Conservation (phyloP, 108 stramenopile genomes). For the Seminavis robusta region DNA sequence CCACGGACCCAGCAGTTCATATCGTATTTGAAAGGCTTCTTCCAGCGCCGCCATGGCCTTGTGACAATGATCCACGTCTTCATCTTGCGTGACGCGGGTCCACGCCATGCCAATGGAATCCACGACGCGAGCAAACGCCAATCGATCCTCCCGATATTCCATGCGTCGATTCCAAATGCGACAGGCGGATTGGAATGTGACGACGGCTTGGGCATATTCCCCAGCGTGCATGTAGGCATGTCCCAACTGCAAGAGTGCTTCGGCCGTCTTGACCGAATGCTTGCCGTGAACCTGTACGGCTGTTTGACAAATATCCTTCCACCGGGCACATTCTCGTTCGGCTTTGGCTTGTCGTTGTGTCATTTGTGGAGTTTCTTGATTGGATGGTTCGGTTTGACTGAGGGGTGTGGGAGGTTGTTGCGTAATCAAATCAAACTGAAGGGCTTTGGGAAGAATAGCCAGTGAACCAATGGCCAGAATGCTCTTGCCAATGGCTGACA, state of each 20-base stretch:
- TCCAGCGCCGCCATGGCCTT: conserved; percentile 6
- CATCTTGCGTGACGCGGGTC: not conserved
- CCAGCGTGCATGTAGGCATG: not conserved
- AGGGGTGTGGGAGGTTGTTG: not conserved
- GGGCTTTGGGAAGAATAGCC: not conserved
- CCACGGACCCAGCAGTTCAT: conserved; percentile 34
- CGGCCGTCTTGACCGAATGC: not conserved
- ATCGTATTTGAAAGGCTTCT: conserved; percentile 42
- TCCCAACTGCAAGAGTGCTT: not conserved
- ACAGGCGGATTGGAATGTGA: not conserved
- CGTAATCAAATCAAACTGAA: not conserved
- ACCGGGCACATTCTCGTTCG: not conserved
- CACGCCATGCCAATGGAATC: conserved; percentile 1
- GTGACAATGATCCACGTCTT: not conserved
- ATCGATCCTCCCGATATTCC: not conserved
- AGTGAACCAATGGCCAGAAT: too few species aligned
- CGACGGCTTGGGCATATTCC: not conserved
- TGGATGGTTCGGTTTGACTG: not conserved
- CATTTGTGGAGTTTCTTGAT: not conserved
- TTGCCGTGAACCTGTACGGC: not conserved
- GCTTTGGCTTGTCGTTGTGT: not conserved
- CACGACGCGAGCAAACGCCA: not conserved
- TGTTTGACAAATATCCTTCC: not conserved
- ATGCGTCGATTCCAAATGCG: not conserved
- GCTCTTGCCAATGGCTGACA: too few species aligned